phyloP scores from a whole-genome alignment of 345 rosid species.

The Corchorus olitorius region DNA sequence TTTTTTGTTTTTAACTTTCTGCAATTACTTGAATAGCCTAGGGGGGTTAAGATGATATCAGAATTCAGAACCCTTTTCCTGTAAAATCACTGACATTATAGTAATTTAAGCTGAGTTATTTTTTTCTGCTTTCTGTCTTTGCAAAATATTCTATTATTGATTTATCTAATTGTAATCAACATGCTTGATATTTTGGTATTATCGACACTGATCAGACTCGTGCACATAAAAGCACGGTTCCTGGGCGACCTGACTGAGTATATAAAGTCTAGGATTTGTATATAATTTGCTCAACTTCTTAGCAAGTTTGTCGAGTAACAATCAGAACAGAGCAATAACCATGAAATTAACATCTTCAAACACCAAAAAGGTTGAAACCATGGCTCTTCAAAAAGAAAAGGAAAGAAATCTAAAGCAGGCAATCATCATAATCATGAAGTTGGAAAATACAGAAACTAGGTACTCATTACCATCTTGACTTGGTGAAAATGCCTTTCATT shows the following conservation, averaged over 20 bases:
- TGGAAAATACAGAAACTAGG: background rate
- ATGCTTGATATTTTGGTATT: background rate
- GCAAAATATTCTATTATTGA: background rate
- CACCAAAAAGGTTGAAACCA: background rate
- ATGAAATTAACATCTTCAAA: background rate
- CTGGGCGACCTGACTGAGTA: background rate
- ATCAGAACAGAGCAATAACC: background rate
- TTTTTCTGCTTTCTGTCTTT: background rate
- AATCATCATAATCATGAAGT: too few species aligned
- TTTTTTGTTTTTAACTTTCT: background rate
- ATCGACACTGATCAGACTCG: background rate
- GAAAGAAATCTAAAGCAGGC: too few species aligned
- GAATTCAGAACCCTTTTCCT: background rate
- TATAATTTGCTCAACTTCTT: background rate
- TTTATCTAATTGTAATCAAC: background rate
- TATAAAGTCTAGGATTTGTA: background rate
- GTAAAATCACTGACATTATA: background rate
- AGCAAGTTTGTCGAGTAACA: background rate
- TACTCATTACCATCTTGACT: background rate
- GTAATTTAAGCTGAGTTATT: background rate
- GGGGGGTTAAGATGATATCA: conserved; percentile 10
- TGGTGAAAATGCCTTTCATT: background rate
- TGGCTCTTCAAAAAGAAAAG: background rate
- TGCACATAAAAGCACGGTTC: background rate
- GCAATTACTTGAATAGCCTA: background rate